Percentiles rank a stretch among this genome's conserved stretches.
Evolutionary conservation across 1,139 yeast species (phyloP).

Genomic region (Tardiomyces digboiensis): DNA sequence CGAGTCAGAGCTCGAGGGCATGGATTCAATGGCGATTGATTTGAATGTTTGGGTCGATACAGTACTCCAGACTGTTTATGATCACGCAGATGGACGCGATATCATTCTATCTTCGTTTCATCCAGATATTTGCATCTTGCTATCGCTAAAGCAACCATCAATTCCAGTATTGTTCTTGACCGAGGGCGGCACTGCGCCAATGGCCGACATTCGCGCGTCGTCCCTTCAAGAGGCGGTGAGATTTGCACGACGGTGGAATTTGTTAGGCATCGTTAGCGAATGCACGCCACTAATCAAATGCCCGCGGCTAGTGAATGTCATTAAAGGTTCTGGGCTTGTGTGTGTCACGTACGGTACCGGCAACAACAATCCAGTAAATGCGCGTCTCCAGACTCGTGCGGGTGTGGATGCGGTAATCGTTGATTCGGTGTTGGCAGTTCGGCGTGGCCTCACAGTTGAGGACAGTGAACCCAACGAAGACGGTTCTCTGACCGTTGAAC

Average conservation of each 20-base stretch:
- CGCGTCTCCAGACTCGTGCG: conserved; percentile 79
- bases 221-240: conserved; percentile 88
- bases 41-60: conserved; percentile 78
- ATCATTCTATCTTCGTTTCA: conserved; percentile 89
- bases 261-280: conserved; percentile 88
- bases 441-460: conserved; percentile 53
- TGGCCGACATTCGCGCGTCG: conserved; percentile 87
- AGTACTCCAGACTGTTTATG: conserved; percentile 71
- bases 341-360: conserved; percentile 80
- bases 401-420: conserved; percentile 98
- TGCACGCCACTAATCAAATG: conserved; percentile 77
- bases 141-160: conserved; percentile 88
- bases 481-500: not conserved
- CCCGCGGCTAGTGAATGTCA: conserved; percentile 82
- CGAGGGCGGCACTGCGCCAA: conserved; percentile 70
- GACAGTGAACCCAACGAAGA: not conserved
- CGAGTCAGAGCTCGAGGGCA: conserved; percentile 82
- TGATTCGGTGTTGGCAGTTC: conserved; percentile 86
- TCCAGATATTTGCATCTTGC: conserved; percentile 81
- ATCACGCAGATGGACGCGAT: conserved; percentile 71
- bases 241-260: conserved; percentile 86
- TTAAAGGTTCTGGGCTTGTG: conserved; percentile 83
- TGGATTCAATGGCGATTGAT: conserved; percentile 80
- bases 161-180: conserved; percentile 85
- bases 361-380: conserved; percentile 80